These are phyloP conservation scores for Hemerocallis citrina DNA, from an alignment of 106 monocot genomes.

Conservation along the genomic window DNA sequence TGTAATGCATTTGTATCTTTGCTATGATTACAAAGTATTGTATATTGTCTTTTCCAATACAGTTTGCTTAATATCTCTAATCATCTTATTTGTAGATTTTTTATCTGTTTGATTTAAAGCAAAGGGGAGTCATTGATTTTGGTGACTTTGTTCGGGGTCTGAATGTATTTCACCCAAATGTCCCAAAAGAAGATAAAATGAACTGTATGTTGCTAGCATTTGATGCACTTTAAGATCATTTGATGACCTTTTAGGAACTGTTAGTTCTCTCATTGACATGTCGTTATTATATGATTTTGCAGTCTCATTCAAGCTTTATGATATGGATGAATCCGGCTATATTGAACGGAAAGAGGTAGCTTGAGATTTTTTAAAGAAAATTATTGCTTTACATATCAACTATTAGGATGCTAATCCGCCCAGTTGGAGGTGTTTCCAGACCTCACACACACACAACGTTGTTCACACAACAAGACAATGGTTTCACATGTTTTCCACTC, in stretches of 20 bases:
- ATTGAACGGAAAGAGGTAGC: slow-evolving; percentile 85
- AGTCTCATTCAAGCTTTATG: slow-evolving; percentile 96
- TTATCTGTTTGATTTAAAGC: slow-evolving; percentile 91
- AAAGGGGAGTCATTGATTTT: slow-evolving; percentile 88
- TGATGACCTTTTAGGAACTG: too few species aligned
- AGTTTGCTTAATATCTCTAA: not conserved
- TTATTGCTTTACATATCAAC: too few species aligned
- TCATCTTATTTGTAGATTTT: slow-evolving; percentile 52
- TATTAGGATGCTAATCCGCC: too few species aligned
- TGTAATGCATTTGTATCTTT: too few species aligned
- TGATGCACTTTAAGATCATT: too few species aligned
- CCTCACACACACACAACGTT: too few species aligned
- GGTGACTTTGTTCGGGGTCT: slow-evolving; percentile 86
- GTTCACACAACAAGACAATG: too few species aligned
- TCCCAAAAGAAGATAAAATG: slow-evolving; percentile 70
- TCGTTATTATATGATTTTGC: slow-evolving; percentile 15
- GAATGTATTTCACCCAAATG: slow-evolving; percentile 86
- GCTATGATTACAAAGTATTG: not conserved
- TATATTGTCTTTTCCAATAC: not conserved
- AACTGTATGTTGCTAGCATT: slow-evolving; percentile 57
- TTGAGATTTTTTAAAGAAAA: too few species aligned
- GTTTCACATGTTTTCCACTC: too few species aligned
- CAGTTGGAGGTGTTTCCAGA: too few species aligned
- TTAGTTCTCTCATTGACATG: too few species aligned
- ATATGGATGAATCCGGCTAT: slow-evolving; percentile 66